Evolutionary conservation across 1,284 basidiomycete species (phyloP).

Genomic region (Melanopsichium pennsylvanicum): DNA sequence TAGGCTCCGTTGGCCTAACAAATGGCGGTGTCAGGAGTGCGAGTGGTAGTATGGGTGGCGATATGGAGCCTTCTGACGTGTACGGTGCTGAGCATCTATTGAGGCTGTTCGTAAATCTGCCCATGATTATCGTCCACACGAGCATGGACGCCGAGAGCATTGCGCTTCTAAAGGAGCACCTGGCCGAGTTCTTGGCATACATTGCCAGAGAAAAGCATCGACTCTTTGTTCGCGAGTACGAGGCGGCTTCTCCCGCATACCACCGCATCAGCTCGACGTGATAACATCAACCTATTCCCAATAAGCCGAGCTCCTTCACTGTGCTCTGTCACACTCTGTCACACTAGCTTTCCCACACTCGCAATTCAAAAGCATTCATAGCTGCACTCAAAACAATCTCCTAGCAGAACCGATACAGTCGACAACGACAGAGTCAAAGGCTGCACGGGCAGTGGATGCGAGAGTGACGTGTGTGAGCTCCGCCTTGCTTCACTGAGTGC

Average conservation of each 20-base stretch:
- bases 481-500: neutral
- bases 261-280: constrained; percentile 71
- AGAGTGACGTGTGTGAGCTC: neutral
- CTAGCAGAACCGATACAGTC: too few species aligned
- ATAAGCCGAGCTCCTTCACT: too few species aligned
- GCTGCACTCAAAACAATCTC: too few species aligned
- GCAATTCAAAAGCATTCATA: too few species aligned
- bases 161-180: constrained; percentile 82
- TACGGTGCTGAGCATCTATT: constrained; percentile 96
- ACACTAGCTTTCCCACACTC: constrained; percentile 9
- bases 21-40: constrained; percentile 68
- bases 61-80: constrained; percentile 83
- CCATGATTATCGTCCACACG: constrained; percentile 83
- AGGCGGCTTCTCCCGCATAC: constrained; percentile 76
- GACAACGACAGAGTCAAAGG: too few species aligned
- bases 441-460: constrained; percentile 26
- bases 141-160: constrained; percentile 90
- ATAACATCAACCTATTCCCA: neutral
- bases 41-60: constrained; percentile 33
- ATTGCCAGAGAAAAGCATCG: constrained; percentile 74
- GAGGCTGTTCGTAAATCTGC: constrained; percentile 77
- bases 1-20: too few species aligned
- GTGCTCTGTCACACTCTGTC: constrained; percentile 12
- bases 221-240: constrained; percentile 78
- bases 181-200: constrained; percentile 82